Conservation (phyloP, 495 filamentous ascomycete genomes). For the Aspergillus sclerotiicarbonarius region DNA sequence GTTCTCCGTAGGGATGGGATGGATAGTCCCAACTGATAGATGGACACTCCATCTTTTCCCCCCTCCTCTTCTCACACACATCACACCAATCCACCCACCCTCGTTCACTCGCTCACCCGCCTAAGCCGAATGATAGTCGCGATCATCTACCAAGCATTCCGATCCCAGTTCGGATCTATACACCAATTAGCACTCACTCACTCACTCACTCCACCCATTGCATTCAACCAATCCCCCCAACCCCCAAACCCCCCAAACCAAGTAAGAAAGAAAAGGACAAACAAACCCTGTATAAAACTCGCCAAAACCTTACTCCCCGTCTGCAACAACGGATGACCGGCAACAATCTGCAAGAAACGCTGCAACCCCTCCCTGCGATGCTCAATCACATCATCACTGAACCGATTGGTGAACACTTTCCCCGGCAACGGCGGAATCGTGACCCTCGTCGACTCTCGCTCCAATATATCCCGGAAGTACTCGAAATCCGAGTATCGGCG, state of each 20-base stretch:
- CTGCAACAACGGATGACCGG: conserved; percentile 93
- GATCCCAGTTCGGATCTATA: conserved; percentile 37
- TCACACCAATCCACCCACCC: too few relatives aligned
- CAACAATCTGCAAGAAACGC: conserved; percentile 95
- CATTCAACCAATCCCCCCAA: neutral
- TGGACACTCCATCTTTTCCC: too few relatives aligned
- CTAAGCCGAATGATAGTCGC: neutral
- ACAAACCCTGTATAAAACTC: conserved; percentile 91
- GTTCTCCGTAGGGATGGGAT: too few relatives aligned
- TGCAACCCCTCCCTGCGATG: conserved; percentile 88
- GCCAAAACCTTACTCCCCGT: conserved; percentile 96
- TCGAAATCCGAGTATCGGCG: conserved; percentile 97
- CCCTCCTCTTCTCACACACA: too few relatives aligned
- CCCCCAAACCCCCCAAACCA: neutral
- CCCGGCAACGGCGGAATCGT: conserved; percentile 95
- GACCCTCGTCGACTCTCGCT: conserved; percentile 89
- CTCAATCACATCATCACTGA: conserved; percentile 98
- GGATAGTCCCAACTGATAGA: too few relatives aligned
- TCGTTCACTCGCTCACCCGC: neutral
- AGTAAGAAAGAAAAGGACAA: conserved; percentile 13
- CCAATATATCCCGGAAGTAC: conserved; percentile 96
- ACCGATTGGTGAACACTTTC: conserved; percentile 97
- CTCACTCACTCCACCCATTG: too few relatives aligned
- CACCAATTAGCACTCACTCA: conserved; percentile 12
- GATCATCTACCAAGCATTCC: conserved; percentile 35